Base-by-base conservation (phyloP, 1,284 basidiomycete species). In the Austroboletus rostrupii region DNA sequence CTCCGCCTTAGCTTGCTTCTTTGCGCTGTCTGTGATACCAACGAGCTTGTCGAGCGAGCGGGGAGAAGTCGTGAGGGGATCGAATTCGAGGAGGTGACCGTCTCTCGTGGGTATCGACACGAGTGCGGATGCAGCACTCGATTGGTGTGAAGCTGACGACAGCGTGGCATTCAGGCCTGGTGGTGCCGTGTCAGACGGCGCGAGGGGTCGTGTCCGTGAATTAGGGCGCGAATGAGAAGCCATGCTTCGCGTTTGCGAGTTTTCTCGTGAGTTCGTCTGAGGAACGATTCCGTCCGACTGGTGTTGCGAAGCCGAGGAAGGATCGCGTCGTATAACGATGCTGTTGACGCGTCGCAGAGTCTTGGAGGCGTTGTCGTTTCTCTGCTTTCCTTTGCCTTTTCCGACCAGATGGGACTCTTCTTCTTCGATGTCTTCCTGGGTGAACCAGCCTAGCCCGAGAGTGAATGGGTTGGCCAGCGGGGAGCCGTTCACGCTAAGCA, bases 401-500 rank as follows among this genome's bases (percentile, higher is more conserved):
- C 54, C 47, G 41, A 56, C 31, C 16, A 38, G 45, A 5, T 35
- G 44, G 7, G n/a, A 12, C 43, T 45, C 50, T 12, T 50, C 43
- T n/a, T 54, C 52, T 23, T 70, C 70, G 3, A 61, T 57, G 13
- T 71, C 70, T 32, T 65, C 64, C 12, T 70, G 69, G 29, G 62
- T 67, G 65, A 74, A 76, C 81, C 74, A 83, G 13, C 72, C 75
- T 39, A 78, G 60, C 13, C 78, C 78, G 48, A 83, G 76, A 49
- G 80, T 72, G 57, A 83, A 83, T 1, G 87, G 87, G 61, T 89
- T 88, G 9, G 83, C 78, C 10, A 90, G 72, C 0, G 87, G 88
- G 1, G 85, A 87, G 5, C 87, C 87, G 52, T 90, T 90, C 19
- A 85, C 67, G 59, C 84, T 87, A 44, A 90, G 74, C 78, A 90